Evolutionary conservation across 2,329 filamentous ascomycete species (phyloP).

Genomic region (Exophiala viscosa): DNA sequence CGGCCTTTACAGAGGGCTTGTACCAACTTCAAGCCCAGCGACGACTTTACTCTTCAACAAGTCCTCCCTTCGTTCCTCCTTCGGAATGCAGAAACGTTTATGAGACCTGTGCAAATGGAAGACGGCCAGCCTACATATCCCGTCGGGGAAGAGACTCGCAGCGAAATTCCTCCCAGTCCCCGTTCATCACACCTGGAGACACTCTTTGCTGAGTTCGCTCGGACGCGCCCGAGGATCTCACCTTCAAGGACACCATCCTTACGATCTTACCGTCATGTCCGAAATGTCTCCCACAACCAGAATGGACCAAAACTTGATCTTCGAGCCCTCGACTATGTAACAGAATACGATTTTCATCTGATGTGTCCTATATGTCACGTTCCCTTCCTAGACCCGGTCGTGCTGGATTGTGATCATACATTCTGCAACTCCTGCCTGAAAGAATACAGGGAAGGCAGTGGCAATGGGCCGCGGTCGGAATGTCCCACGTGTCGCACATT

Average conservation of each 20-base stretch:
- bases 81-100: too few relatives aligned
- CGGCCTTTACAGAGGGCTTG: too few relatives aligned
- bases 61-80: too few relatives aligned
- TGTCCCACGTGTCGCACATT: slow-evolving; percentile 58
- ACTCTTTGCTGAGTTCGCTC: slow-evolving; percentile 27
- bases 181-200: slow-evolving; percentile 25
- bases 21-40: too few relatives aligned
- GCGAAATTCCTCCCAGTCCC: slow-evolving; percentile 10
- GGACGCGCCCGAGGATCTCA: slow-evolving; percentile 23
- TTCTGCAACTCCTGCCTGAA: slow-evolving; percentile 60
- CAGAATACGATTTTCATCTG: slow-evolving; percentile 56
- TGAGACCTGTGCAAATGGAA: too few relatives aligned
- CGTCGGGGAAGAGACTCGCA: too few relatives aligned
- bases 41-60: too few relatives aligned
- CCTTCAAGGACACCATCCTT: slow-evolving; percentile 18
- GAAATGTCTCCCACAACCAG: neutral
- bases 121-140: too few relatives aligned
- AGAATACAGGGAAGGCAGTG: slow-evolving; percentile 30
- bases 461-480: slow-evolving; percentile 28
- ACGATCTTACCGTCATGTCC: slow-evolving; percentile 11
- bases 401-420: slow-evolving; percentile 60
- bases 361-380: slow-evolving; percentile 64
- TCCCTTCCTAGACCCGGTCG: slow-evolving; percentile 57
- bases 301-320: slow-evolving; percentile 41
- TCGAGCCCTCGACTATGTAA: slow-evolving; percentile 56